Evolutionary conservation across 495 filamentous ascomycete species (phyloP).

Genomic region (Tuber aestivum): DNA sequence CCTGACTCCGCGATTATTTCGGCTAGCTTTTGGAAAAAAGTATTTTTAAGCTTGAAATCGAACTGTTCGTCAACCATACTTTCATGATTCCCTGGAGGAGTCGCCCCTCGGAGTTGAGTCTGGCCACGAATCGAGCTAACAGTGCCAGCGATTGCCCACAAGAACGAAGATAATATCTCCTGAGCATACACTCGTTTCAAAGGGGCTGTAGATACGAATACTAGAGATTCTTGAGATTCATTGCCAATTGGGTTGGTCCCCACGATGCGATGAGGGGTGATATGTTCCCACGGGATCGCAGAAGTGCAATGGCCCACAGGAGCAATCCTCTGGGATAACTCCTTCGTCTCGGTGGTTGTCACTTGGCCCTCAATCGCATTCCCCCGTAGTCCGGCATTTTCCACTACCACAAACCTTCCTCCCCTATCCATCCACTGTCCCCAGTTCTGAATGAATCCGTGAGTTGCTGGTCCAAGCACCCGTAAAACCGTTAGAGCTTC

Average conservation of each 20-base stretch:
- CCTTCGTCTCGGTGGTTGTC: no score
- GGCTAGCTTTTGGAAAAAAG: not conserved
- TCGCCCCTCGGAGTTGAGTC: not conserved
- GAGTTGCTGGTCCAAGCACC: not conserved
- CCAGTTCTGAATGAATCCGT: not conserved
- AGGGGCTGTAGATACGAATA: slow-evolving; percentile 1
- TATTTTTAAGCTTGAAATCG: not conserved
- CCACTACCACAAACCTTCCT: not conserved
- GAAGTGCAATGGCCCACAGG: no score
- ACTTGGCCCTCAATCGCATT: no score
- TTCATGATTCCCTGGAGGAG: not conserved
- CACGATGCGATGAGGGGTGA: not conserved
- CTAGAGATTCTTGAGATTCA: no score
- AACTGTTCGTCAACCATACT: not conserved
- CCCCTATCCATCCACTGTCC: not conserved
- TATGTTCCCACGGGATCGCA: no score
- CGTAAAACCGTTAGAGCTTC: not conserved
- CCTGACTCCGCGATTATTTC: not conserved
- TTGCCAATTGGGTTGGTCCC: not conserved
- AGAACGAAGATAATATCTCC: slow-evolving; percentile 31
- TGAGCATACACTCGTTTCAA: slow-evolving; percentile 20
- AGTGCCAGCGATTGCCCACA: slow-evolving; percentile 25
- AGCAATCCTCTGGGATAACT: not conserved
- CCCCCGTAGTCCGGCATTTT: not conserved
- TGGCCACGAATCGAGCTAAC: not conserved